Conservation (phyloP, 164 flowering plant species). For the Stephania japonica region DNA sequence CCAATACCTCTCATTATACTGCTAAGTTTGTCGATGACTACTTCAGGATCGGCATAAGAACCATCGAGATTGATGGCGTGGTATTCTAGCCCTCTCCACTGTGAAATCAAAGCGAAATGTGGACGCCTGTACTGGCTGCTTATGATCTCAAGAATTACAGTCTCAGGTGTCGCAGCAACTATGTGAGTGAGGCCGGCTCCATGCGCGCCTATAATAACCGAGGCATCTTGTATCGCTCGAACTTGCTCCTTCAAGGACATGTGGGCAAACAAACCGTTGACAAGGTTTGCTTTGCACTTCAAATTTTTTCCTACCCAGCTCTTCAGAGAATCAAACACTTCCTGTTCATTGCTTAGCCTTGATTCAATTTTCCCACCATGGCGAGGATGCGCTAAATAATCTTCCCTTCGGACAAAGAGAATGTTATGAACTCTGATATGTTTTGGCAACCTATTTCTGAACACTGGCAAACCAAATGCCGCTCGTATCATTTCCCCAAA, state of each 20-base stretch:
- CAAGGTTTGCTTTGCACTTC: constrained; percentile 54
- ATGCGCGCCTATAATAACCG: constrained; percentile 94
- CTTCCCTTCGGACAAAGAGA: constrained; percentile 88
- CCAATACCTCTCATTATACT: constrained; percentile 52
- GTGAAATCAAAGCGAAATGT: constrained; percentile 69
- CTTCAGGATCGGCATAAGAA: constrained; percentile 56
- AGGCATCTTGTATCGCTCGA: constrained; percentile 83
- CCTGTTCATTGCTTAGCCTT: constrained; percentile 85
- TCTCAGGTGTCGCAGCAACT: constrained; percentile 60
- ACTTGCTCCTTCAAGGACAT: constrained; percentile 94
- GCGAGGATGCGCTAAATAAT: constrained; percentile 95
- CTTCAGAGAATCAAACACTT: constrained; percentile 67
- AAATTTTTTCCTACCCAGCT: constrained; percentile 42
- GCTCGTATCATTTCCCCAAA: constrained; percentile 94
- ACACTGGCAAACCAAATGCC: constrained; percentile 62
- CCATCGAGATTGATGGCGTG: constrained; percentile 67
- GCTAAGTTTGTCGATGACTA: constrained; percentile 47
- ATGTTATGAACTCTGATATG: constrained; percentile 42
- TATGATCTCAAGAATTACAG: constrained; percentile 77
- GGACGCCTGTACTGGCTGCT: constrained; percentile 79
- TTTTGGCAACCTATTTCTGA: constrained; percentile 31
- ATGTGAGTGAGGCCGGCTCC: constrained; percentile 98
- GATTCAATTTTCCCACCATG: constrained; percentile 80
- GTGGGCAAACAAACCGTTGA: constrained; percentile 91
- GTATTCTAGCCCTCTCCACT: constrained; percentile 89